Base-by-base conservation (phyloP, 768 basidiomycete species). In the Sporobolomyces roseus region DNA sequence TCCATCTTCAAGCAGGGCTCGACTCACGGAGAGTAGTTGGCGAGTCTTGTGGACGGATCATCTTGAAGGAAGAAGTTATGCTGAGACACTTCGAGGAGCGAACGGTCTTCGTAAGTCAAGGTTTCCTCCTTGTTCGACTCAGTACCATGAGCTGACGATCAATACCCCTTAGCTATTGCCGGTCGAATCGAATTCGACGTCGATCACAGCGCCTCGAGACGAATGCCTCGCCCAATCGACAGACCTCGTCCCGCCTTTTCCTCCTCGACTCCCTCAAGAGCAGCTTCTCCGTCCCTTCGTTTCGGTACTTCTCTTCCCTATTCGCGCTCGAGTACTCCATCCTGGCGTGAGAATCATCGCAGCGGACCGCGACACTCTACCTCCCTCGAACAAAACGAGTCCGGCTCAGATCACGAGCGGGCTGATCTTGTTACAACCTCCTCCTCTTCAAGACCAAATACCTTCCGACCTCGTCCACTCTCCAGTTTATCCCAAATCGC, bases 1-100 rank as follows among this genome's bases (percentile, higher is more conserved):
- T 9, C 38, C 9, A 41, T 9, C 38, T 9, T 9, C 10, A 41
- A 41, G 38, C 77, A 84, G 85, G 19, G 88, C 89, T 30, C 84
- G 89, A 25, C 84, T 91, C 60, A 86, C 88, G 10, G 88, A 90
- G 62, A 89, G 89, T 63, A 83, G 84, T 13, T 92, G 90, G 90
- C 82, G 83, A 60, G 78, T 85, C 36, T 80, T 91, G 3, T 91
- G 88, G 87, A 80, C 79, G 45, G 84, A 86, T 75, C 79, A 70
- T 51, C 85, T 67, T 82, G 85, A 49, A 84, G 86, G 36, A 71
- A 81, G 45, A 7, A n/a, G 1, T 1, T 12, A 25, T 1, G 41
- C n/a, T 12, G 5, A 51, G 19, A 25, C 30, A 0, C 55, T 61
- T 36, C 2, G 13, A 2, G 62, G 62, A 1, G 49, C 32, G 2